phyloP scores from a whole-genome alignment of 1,284 basidiomycete genomes.

The Austroboletus niveus region DNA sequence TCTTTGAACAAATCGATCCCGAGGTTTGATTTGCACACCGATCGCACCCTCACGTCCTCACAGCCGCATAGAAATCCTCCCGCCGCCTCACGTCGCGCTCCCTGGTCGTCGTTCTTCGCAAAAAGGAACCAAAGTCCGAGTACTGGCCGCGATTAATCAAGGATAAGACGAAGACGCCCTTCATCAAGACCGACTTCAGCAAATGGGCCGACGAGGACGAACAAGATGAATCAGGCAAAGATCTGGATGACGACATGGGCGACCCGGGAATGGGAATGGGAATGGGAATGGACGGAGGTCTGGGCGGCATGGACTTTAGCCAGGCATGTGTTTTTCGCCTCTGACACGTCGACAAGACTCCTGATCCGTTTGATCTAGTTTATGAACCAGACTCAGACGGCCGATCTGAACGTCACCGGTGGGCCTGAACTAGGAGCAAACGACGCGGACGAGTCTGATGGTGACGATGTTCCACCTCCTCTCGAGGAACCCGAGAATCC shows the following conservation, averaged over 20 bases:
- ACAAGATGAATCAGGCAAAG: slow-evolving; percentile 58
- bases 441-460: slow-evolving; percentile 46
- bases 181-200: slow-evolving; percentile 87
- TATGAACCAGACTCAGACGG: slow-evolving; percentile 59
- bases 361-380: slow-evolving; percentile 42
- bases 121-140: slow-evolving; percentile 73
- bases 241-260: slow-evolving; percentile 43
- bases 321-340: slow-evolving; percentile 42
- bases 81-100: slow-evolving; percentile 65
- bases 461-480: slow-evolving; percentile 71
- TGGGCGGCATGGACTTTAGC: slow-evolving; percentile 55
- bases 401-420: slow-evolving; percentile 25
- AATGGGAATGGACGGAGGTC: slow-evolving; percentile 30
- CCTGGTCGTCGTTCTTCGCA: slow-evolving; percentile 68
- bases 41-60: slow-evolving; percentile 7
- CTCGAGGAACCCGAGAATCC: slow-evolving; percentile 60
- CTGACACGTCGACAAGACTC: background rate
- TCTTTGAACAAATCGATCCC: slow-evolving; percentile 71
- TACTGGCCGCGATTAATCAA: slow-evolving; percentile 92
- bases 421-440: slow-evolving; percentile 37
- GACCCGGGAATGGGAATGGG: slow-evolving; percentile 45
- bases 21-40: slow-evolving; percentile 49
- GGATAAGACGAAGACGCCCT: slow-evolving; percentile 76
- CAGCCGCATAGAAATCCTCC: slow-evolving; percentile 54
- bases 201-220: slow-evolving; percentile 97